Base-by-base conservation (phyloP, 345 rosid species). In the Geranium rotundifolium region DNA sequence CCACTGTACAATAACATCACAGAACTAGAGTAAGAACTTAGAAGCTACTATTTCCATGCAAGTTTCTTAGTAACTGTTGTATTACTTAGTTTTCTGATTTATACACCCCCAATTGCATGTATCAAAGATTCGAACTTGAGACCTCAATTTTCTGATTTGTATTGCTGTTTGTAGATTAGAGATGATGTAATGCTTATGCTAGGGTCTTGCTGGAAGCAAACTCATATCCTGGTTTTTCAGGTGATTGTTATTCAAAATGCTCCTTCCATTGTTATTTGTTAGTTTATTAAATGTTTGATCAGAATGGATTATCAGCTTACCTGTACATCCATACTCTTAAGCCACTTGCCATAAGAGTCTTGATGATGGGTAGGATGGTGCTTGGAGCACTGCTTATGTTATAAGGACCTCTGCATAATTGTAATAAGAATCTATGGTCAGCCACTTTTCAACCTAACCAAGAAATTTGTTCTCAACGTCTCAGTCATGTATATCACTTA, bases 251-350 rank as follows among this genome's bases (percentile, higher is more conserved):
- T 14, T 46, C 15, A 14, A 46, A 9, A 23, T 23, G 27, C 41
- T 34, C 41, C 10, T 34, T 34, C 3, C 41, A 34, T 34, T 34
- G 41, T 34, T 34, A 4, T 8, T 34, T 23, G 1, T 23, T 23
- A 23, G 27, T 23, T 23, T 23, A 23, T 23, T 23, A 23, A 23
- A 23, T 23, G 27, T 23, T 23, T 23, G 27, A 23, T 23, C 27
- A 8, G 41, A 4, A 34, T 34, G 41, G 41, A 34, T 34, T 34
- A 1, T 8, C 41, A 34, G 41, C 27, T 61, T 20, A 76, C 84
- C 87, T 80, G 76, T 65, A 82, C n/a, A 80, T 54, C 84, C 82
- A 82, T 14, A 80, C 57, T 6, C 73, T 63, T 5, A 80, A 63
- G 4, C 74, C 80, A 27, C 68, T 73, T 1, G 63, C 72, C 49